Percentiles rank a stretch among this genome's conserved stretches.
These are phyloP conservation scores for Alnus glutinosa DNA, from an alignment of 306 rosid species.

Conservation along the genomic window DNA sequence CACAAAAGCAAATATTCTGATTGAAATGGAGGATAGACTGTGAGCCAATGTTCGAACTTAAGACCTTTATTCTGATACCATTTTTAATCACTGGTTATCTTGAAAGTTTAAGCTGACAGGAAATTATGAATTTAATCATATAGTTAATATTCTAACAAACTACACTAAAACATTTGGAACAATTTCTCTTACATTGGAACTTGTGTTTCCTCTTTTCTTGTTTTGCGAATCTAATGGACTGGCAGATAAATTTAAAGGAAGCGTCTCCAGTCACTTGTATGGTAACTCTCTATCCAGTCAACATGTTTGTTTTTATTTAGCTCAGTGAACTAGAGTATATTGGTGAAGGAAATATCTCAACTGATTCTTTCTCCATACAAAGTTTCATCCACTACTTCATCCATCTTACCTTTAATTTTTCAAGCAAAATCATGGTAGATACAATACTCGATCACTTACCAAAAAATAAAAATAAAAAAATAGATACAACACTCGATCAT, in stretches of 20 bases:
- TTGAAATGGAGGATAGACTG: too few relatives aligned
- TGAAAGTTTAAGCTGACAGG: too few relatives aligned
- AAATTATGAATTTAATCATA: too few relatives aligned
- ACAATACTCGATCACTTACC: not conserved
- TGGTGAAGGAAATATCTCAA: too few relatives aligned
- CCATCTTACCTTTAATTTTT: constrained; percentile 1
- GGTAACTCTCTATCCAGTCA: constrained; percentile 62
- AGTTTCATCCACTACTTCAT: constrained; percentile 1
- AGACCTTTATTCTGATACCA: too few relatives aligned
- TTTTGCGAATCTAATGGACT: constrained; percentile 20
- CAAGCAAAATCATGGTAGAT: constrained; percentile 16
- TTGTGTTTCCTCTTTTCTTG: not conserved
- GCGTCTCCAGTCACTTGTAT: constrained; percentile 87
- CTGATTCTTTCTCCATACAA: not conserved
- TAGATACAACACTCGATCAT: not conserved
- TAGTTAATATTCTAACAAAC: too few relatives aligned
- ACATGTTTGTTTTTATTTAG: not conserved
- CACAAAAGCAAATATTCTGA: too few relatives aligned
- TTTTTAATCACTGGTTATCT: too few relatives aligned
- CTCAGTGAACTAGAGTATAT: too few relatives aligned
- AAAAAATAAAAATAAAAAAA: too few relatives aligned
- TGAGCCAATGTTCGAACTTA: too few relatives aligned
- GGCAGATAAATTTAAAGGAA: constrained; percentile 48
- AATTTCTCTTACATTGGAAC: not conserved
- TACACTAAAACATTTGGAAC: not conserved